Evolutionary conservation across 208 protist genomes (phyloP).

Genomic region (Angomonas deanei): DNA sequence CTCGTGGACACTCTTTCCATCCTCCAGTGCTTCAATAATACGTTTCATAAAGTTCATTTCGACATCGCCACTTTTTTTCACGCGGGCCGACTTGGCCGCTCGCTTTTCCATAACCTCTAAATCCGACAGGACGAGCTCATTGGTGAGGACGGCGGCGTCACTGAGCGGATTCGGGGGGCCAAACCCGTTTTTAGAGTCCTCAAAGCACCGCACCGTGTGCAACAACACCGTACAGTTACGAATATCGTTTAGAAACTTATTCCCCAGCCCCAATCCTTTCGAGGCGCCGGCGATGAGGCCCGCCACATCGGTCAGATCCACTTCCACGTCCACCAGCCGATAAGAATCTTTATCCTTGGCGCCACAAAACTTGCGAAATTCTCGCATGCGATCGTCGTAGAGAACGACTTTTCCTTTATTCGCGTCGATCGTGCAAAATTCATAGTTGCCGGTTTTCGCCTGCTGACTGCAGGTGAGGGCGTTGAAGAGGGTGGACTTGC

Average conservation of each 20-base stretch:
- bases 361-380: constrained; percentile 61
- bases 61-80: constrained; percentile 31
- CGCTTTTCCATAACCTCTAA: constrained; percentile 71
- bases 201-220: constrained; percentile 89
- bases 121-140: constrained; percentile 79
- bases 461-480: constrained; percentile 83
- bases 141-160: constrained; percentile 72
- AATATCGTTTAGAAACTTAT: constrained; percentile 86
- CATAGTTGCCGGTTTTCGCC: constrained; percentile 91
- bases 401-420: constrained; percentile 78
- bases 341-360: constrained; percentile 13
- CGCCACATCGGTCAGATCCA: constrained; percentile 86
- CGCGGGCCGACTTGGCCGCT: constrained; percentile 35
- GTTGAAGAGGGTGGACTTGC: constrained; percentile 93
- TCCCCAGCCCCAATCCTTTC: constrained; percentile 79
- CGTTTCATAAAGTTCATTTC: constrained; percentile 39
- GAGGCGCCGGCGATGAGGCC: constrained; percentile 86
- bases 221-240: constrained; percentile 72
- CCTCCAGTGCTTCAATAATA: constrained; percentile 45
- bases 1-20: constrained; percentile 24
- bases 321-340: constrained; percentile 69
- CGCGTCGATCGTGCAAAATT: constrained; percentile 92
- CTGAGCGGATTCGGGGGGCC: constrained; percentile 65
- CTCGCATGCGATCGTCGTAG: constrained; percentile 61
- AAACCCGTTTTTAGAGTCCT: constrained; percentile 77